Conservation (phyloP, 805 yeast species). For the Zygosaccharomyces bisporus region DNA sequence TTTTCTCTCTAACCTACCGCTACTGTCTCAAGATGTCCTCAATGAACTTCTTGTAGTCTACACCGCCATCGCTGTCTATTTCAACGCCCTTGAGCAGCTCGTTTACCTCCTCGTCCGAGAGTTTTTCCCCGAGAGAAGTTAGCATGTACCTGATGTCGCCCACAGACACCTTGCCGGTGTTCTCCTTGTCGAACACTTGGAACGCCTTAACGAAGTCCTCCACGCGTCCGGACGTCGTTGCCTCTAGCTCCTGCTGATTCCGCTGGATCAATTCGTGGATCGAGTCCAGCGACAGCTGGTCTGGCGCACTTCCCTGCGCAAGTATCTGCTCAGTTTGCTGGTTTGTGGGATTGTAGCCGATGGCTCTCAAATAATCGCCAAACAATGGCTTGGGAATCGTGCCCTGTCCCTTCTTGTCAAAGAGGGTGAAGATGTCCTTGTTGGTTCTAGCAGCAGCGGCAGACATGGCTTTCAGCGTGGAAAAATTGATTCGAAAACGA, state of each 20-base stretch:
- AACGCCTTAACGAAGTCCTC: slow-evolving; percentile 89
- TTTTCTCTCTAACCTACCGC: background rate
- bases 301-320: slow-evolving; percentile 14
- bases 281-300: slow-evolving; percentile 30
- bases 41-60: slow-evolving; percentile 92
- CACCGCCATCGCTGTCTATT: slow-evolving; percentile 89
- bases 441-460: slow-evolving; percentile 38
- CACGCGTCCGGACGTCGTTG: slow-evolving; percentile 34
- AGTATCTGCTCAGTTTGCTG: slow-evolving; percentile 30
- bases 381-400: slow-evolving; percentile 76
- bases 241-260: slow-evolving; percentile 28
- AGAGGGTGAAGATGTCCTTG: slow-evolving; percentile 94
- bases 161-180: slow-evolving; percentile 92
- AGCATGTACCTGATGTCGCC: slow-evolving; percentile 94
- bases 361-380: slow-evolving; percentile 93
- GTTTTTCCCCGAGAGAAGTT: slow-evolving; percentile 93
- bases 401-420: slow-evolving; percentile 95
- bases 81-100: slow-evolving; percentile 94
- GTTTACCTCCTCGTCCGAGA: slow-evolving; percentile 87
- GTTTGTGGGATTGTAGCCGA: slow-evolving; percentile 97
- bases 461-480: slow-evolving; percentile 2
- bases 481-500: background rate
- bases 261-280: slow-evolving; percentile 25
- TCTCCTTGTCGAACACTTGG: slow-evolving; percentile 96
- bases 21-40: slow-evolving; percentile 89